These are phyloP conservation scores for Ophiocordyceps sinensis DNA, from an alignment of 2,329 filamentous ascomycete genomes.

Conservation along the genomic window DNA sequence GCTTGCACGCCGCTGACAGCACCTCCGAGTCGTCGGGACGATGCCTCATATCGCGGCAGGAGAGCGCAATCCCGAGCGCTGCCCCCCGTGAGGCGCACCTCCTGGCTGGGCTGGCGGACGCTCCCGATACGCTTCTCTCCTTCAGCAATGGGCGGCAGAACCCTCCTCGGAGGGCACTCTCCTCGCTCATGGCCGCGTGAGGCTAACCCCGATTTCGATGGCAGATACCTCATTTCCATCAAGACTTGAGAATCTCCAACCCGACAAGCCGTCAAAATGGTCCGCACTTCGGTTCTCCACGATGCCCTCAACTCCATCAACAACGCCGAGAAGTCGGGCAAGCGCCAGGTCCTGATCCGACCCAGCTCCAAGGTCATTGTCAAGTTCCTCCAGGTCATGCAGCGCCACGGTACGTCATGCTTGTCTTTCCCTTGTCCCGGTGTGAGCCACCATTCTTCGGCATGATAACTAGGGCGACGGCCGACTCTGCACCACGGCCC, in stretches of 20 bases:
- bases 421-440: constrained; percentile 3
- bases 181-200: constrained; percentile 47
- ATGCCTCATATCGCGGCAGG: constrained; percentile 38
- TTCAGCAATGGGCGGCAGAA: constrained; percentile 56
- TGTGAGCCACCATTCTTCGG: constrained; percentile 43
- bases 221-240: constrained; percentile 52
- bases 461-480: constrained; percentile 99
- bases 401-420: constrained; percentile 82
- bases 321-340: constrained; percentile 99
- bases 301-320: constrained; percentile 99
- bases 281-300: constrained; percentile 98
- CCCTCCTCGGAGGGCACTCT: constrained; percentile 59
- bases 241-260: constrained; percentile 68
- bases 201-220: constrained; percentile 38
- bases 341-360: constrained; percentile 97
- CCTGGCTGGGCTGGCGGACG: constrained; percentile 1
- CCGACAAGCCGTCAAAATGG: constrained; percentile 68
- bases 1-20: constrained; percentile 9
- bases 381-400: constrained; percentile 99
- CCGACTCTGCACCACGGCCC: constrained; percentile 66
- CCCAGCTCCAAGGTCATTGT: constrained; percentile 98
- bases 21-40: constrained; percentile 21
- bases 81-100: constrained; percentile 9
- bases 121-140: constrained; percentile 47
- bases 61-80: constrained; percentile 42